Base-by-base conservation (phyloP, 2,329 filamentous ascomycete genomes). In the Thielaviopsis populi region DNA sequence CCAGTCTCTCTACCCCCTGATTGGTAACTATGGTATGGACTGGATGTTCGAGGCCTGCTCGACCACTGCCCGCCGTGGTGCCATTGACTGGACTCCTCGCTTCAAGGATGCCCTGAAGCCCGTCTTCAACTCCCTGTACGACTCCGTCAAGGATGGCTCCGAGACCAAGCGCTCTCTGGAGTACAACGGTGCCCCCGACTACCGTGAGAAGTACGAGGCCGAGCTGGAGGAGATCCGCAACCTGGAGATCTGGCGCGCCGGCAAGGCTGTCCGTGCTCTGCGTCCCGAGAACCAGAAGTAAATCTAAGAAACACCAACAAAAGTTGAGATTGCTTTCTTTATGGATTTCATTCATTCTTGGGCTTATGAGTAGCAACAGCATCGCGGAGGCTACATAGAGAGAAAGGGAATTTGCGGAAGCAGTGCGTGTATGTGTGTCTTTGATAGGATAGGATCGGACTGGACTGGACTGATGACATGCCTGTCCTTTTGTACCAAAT, bases 41-140 rank as follows among this genome's bases (percentile, higher is more conserved):
- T 99, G 95, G 91, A 99, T 99, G 94, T 99, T 95, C 82, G 91
- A 92, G 76, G 94, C 94, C 70, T 99, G 94, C 88, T 97, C 92
- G 68, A 99, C 94, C 75, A 99, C 94, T 66, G 94, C 94, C 74
- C 90, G 94, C 74, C 91, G 94, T 75, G 94, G 94, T 78, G 94
- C 94, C 79, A 95, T 99, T 75, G 94, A 99, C 84, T 99, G 94
- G 94, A 92, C 87, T 75, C 86, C 87, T 77, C 83, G 83, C 75
- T 99, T 99, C 90, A 96, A 96, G 88, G 88, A 92, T 71, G 91
- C 88, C 74, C 84, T 99, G 74, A 97, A 97, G 88, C 94, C 94
- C 73, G 88, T 99, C 75, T 99, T 99, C 85, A 92, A 96, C 80
- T 83, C 89, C 73, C 87, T 99, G 67, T 99, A 99, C 81, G 87